Percentiles rank a stretch among this genome's conserved stretches.
phyloP scores from a whole-genome alignment of 2,329 filamentous ascomycete genomes.

The Xylaria arbuscula region DNA sequence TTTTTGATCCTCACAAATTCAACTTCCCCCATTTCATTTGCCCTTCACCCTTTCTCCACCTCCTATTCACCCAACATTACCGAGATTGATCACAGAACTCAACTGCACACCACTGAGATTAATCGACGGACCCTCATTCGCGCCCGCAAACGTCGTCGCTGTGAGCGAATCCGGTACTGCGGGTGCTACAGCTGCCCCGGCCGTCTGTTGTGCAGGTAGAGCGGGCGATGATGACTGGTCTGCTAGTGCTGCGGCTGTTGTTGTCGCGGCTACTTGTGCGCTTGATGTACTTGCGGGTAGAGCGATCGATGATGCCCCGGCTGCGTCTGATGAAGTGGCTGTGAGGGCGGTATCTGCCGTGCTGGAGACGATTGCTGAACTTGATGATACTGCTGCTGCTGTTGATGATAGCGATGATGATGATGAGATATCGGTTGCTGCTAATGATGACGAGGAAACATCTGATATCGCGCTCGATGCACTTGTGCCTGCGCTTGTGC shows the following conservation, averaged over 20 bases:
- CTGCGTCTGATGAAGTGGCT: neutral
- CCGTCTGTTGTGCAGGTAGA: constrained; percentile 37
- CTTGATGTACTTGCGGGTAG: constrained; percentile 32
- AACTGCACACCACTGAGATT: constrained; percentile 44
- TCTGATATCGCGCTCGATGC: constrained; percentile 7
- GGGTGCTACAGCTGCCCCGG: constrained; percentile 30
- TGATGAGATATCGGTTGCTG: constrained; percentile 8
- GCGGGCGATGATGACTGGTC: constrained; percentile 39
- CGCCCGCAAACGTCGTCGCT: constrained; percentile 43
- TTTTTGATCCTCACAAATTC: neutral
- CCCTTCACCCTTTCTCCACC: neutral
- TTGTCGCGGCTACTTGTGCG: constrained; percentile 24
- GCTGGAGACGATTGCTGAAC: neutral
- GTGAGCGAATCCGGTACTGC: constrained; percentile 37
- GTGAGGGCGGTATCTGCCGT: neutral
- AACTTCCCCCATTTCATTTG: neutral
- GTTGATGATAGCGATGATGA: neutral
- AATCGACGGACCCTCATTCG: constrained; percentile 46
- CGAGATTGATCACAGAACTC: constrained; percentile 45
- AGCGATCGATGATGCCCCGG: constrained; percentile 39
- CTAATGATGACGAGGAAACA: constrained; percentile 1
- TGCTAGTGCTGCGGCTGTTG: constrained; percentile 20
- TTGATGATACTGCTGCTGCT: neutral
- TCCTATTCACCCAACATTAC: constrained; percentile 35
- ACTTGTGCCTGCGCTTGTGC: constrained; percentile 11